Conservation (phyloP, 352 stramenopile genomes). For the Pythium rhizo-oryzae region DNA sequence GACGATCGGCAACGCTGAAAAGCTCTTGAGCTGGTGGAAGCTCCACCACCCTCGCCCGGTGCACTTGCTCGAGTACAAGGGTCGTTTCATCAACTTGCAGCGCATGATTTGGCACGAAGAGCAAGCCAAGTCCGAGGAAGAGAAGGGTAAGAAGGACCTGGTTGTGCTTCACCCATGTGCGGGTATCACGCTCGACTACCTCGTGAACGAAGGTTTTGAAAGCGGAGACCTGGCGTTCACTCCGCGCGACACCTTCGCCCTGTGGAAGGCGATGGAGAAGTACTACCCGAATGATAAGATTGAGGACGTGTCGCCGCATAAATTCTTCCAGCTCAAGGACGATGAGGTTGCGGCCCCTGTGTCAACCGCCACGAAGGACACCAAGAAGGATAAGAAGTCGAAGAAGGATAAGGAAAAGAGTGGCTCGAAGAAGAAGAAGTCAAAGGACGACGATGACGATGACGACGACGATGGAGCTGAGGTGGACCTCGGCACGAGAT, state of each 20-base stretch:
- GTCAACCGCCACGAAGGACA: conserved; percentile 11
- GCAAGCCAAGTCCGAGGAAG: conserved; percentile 33
- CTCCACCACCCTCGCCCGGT: conserved; percentile 87
- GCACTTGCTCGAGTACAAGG: conserved; percentile 95
- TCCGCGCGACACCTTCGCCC: conserved; percentile 95
- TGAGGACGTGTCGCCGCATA: conserved; percentile 93
- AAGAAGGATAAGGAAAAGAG: conserved; percentile 38
- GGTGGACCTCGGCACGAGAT: conserved; percentile 72
- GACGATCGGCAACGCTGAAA: conserved; percentile 97
- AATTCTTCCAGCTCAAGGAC: conserved; percentile 90
- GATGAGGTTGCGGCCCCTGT: conserved; percentile 31
- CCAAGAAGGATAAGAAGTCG: conserved; percentile 41
- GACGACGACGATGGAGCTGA: conserved; percentile 73
- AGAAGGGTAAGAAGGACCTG: conserved; percentile 55
- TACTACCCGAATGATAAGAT: conserved; percentile 80
- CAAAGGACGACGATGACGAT: conserved; percentile 64
- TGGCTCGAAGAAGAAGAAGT: conserved; percentile 58
- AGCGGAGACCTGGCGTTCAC: conserved; percentile 93
- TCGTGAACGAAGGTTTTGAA: conserved; percentile 83
- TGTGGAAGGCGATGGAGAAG: conserved; percentile 92
- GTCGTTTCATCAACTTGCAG: conserved; percentile 98
- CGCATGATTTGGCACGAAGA: conserved; percentile 94
- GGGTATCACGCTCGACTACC: conserved; percentile 83
- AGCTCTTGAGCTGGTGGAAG: conserved; percentile 96
- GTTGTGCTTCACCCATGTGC: conserved; percentile 82